Conservation (phyloP, 495 filamentous ascomycete genomes). For the Cryomyces minteri region DNA sequence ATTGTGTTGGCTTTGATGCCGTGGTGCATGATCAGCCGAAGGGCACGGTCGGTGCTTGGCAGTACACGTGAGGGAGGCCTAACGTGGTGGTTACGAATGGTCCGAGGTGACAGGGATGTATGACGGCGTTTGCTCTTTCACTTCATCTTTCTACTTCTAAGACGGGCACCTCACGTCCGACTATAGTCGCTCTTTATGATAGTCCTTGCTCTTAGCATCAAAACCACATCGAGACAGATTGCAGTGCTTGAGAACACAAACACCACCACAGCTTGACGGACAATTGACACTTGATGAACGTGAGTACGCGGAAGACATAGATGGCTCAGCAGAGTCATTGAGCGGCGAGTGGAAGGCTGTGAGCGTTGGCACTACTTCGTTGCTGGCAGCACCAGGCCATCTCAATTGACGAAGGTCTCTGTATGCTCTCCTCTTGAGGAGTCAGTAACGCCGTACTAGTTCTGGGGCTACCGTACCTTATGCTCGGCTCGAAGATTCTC, state of each 20-base stretch:
- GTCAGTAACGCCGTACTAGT: too few relatives aligned
- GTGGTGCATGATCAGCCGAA: background rate
- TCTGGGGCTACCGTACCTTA: too few relatives aligned
- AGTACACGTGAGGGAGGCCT: slow-evolving; percentile 4
- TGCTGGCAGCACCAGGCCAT: too few relatives aligned
- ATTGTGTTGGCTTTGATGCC: background rate
- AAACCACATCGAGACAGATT: background rate
- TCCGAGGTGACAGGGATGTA: background rate
- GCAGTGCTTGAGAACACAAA: background rate
- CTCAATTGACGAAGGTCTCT: too few relatives aligned
- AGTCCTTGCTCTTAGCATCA: background rate
- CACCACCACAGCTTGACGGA: too few relatives aligned
- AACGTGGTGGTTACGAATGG: background rate
- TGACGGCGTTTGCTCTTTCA: background rate
- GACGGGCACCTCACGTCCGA: background rate
- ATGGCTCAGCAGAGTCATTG: too few relatives aligned
- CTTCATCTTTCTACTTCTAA: background rate
- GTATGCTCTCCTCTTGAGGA: too few relatives aligned
- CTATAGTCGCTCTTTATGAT: background rate
- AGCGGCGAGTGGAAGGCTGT: too few relatives aligned
- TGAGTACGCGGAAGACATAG: too few relatives aligned
- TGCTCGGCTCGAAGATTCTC: too few relatives aligned
- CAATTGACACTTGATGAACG: too few relatives aligned
- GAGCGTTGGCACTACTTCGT: too few relatives aligned
- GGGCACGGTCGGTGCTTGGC: slow-evolving; percentile 5